Base-by-base conservation (phyloP, 345 rosid species). In the Turnera subulata region DNA sequence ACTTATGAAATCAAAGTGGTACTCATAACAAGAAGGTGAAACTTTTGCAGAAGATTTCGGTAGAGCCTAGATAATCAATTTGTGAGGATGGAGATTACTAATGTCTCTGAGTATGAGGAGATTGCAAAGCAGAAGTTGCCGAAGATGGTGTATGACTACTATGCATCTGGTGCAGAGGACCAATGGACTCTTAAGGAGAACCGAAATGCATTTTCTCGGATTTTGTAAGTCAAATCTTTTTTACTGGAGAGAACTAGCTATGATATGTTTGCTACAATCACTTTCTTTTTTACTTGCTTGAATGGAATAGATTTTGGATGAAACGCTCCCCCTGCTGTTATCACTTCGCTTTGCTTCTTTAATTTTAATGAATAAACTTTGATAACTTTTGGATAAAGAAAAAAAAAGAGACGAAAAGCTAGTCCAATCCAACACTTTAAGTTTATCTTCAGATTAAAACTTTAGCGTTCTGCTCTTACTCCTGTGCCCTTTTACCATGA, bases 121-220 rank as follows among this genome's bases (percentile, higher is more conserved):
- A 82, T 92, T 56, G 99, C 99, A 9, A 92, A 81, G 76, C 69
- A 78, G 79, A 92, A 86, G 58, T 38, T 92, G 69, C 97, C 99
- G 13, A 89, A 92, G 83, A 89, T 92, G 97, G 81, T 84, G 40
- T 92, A 73, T 67, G 97, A 92, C 78, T 92, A 92, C 67, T 86
- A 83, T 67, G 88, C 97, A 20, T 86, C 97, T 5, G 97, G 98
- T 59, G 93, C 98, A 14, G 98, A 92, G 66, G 98, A 92, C 73
- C 88, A 92, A 58, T 92, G 97, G 98, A 89, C 86, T 63, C 96
- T 92, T 49, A 55, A 52, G 71, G 97, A 92, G 68, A 92, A 92
- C 65, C 79, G 81, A 13, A 76, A 79, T 64, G 97, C 97, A 21
- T 92, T 92, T 70, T 81, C 97, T 10, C 80, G 93, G 73, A 92